These are phyloP conservation scores for Lachnellula occidentalis DNA, from an alignment of 2,329 filamentous ascomycete genomes.

Conservation along the genomic window DNA sequence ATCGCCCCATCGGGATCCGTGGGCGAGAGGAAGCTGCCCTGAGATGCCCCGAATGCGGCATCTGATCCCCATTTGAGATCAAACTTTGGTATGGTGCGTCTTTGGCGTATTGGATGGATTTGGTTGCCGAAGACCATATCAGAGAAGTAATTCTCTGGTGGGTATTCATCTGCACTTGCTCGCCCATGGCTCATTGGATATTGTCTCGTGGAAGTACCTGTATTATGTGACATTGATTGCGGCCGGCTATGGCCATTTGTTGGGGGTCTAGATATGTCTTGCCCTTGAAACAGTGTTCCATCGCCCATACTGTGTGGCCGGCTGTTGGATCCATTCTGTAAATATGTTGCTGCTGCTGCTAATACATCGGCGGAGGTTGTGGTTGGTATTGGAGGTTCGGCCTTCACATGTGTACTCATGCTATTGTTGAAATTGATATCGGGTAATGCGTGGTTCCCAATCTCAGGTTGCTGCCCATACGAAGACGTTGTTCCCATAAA, in stretches of 20 bases:
- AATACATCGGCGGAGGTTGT: conserved; percentile 48
- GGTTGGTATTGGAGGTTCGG: conserved; percentile 13
- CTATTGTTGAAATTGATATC: conserved; percentile 16
- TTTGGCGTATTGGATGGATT: conserved; percentile 10
- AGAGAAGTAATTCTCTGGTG: conserved; percentile 21
- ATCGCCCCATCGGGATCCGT: conserved; percentile 52
- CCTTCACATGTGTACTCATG: conserved; percentile 17
- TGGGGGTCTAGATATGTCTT: conserved; percentile 10
- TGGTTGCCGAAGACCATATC: conserved; percentile 26
- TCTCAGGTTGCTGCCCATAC: conserved; percentile 43
- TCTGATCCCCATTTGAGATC: conserved; percentile 64
- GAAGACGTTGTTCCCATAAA: conserved; percentile 63
- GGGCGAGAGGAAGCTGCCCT: conserved; percentile 55
- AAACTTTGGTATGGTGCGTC: conserved; percentile 28
- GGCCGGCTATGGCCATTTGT: conserved; percentile 19
- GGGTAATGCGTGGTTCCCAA: conserved; percentile 14
- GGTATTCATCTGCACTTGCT: conserved; percentile 14
- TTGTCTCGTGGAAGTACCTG: conserved; percentile 1
- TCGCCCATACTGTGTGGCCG: conserved; percentile 28
- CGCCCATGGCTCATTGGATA: conserved; percentile 12
- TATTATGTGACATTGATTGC: conserved; percentile 23
- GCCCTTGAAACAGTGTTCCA: conserved; percentile 17
- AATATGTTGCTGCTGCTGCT: conserved; percentile 50
- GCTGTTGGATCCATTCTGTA: conserved; percentile 39
- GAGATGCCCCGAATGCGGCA: conserved; percentile 51